These are phyloP conservation scores for Aspergillus bombycis DNA, from an alignment of 2,329 filamentous ascomycete species.

Conservation along the genomic window DNA sequence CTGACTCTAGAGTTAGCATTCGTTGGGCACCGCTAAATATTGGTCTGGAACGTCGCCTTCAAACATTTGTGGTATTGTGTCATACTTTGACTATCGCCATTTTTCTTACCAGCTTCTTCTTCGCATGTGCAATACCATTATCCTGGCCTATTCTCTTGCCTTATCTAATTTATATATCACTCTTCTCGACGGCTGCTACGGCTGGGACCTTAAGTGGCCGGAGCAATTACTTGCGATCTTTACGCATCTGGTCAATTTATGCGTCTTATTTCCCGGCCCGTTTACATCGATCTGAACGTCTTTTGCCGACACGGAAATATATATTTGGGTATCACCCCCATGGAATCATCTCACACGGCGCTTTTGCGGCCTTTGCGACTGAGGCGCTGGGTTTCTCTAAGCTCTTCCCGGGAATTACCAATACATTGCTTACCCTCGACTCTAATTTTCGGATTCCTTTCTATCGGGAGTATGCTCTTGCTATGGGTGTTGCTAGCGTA, in stretches of 20 bases:
- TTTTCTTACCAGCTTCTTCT: constrained; percentile 80
- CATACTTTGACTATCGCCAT: constrained; percentile 73
- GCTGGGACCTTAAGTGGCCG: constrained; percentile 76
- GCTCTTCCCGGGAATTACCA: constrained; percentile 92
- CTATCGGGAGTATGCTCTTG: constrained; percentile 91
- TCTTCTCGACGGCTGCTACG: constrained; percentile 76
- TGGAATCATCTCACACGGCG: constrained; percentile 96
- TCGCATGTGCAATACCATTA: constrained; percentile 87
- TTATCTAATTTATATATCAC: constrained; percentile 77
- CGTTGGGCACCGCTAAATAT: constrained; percentile 82
- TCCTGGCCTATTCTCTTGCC: constrained; percentile 78
- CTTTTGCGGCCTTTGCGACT: constrained; percentile 87
- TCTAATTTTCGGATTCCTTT: constrained; percentile 92
- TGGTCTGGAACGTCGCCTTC: constrained; percentile 70
- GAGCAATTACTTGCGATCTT: constrained; percentile 71
- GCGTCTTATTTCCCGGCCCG: constrained; percentile 89
- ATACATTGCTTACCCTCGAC: constrained; percentile 90
- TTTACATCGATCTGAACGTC: constrained; percentile 79
- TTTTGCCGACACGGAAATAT: constrained; percentile 84
- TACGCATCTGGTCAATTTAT: constrained; percentile 83
- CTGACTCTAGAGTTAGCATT: constrained; percentile 55
- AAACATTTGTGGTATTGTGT: constrained; percentile 76
- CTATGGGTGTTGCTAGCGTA: constrained; percentile 84
- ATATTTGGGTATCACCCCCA: constrained; percentile 98
- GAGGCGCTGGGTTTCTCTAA: constrained; percentile 84